Evolutionary conservation across 2,329 filamentous ascomycete species (phyloP).

Genomic region (Capronia epimyces): DNA sequence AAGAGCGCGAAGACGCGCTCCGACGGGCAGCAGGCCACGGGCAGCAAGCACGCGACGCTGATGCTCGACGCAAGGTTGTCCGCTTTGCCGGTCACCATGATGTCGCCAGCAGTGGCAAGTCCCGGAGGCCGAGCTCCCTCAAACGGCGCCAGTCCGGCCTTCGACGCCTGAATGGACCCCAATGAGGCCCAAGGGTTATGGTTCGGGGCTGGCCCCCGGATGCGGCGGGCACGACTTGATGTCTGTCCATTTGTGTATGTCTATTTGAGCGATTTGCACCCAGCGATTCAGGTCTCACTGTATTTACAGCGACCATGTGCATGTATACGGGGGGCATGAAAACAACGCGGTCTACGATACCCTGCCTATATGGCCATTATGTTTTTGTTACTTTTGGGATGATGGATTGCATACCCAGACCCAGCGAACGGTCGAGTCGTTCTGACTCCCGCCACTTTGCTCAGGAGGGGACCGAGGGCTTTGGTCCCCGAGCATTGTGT

Average conservation of each 20-base stretch:
- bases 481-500: not conserved
- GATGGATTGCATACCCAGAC: not conserved
- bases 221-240: not conserved
- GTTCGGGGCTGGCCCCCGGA: conserved; percentile 12
- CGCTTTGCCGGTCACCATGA: conserved; percentile 21
- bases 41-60: conserved; percentile 11
- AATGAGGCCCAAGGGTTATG: conserved; percentile 5
- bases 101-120: conserved; percentile 12
- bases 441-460: not conserved
- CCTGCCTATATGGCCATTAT: conserved; percentile 10
- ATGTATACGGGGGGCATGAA: not conserved
- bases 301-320: conserved; percentile 8
- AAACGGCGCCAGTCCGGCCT: conserved; percentile 16
- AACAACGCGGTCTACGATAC: conserved; percentile 15
- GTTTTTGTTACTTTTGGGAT: not conserved
- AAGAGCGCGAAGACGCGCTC: conserved; percentile 25
- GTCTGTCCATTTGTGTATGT: not conserved
- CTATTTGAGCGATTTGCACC: conserved; percentile 1
- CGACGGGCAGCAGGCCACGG: conserved; percentile 12
- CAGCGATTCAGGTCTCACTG: not conserved
- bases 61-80: conserved; percentile 21
- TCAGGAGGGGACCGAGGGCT: not conserved
- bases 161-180: conserved; percentile 23
- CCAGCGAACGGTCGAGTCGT: not conserved
- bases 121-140: conserved; percentile 19